Evolutionary conservation across 495 filamentous ascomycete genomes (phyloP).

Genomic region (Daldinia bambusicola): DNA sequence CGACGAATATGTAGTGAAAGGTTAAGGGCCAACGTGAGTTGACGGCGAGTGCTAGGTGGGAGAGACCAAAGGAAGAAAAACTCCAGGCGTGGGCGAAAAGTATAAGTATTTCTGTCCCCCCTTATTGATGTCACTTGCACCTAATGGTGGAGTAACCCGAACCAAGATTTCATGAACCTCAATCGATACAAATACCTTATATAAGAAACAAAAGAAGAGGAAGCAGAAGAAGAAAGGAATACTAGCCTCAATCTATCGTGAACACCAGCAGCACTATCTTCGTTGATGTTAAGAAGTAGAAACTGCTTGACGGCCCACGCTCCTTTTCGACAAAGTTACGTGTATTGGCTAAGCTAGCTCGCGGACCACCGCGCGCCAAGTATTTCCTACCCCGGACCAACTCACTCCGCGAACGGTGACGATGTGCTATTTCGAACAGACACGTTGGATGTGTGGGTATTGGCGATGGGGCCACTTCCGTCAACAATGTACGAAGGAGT

Average conservation of each 20-base stretch:
- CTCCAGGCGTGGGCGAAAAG: slow-evolving; percentile 35
- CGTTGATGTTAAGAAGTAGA: slow-evolving; percentile 34
- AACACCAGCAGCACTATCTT: slow-evolving; percentile 25
- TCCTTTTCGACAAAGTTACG: slow-evolving; percentile 20
- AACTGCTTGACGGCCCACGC: slow-evolving; percentile 17
- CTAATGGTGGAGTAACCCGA: slow-evolving; percentile 33
- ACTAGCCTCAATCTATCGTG: slow-evolving; percentile 14
- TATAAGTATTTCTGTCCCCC: slow-evolving; percentile 42
- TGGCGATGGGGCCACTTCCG: slow-evolving; percentile 97
- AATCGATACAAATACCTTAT: slow-evolving; percentile 8
- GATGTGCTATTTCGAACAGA: slow-evolving; percentile 75
- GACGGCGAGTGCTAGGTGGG: slow-evolving; percentile 38
- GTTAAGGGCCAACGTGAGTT: slow-evolving; percentile 43
- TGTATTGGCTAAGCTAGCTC: slow-evolving; percentile 36
- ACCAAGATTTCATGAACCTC: slow-evolving; percentile 22
- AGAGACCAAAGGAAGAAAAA: slow-evolving; percentile 12
- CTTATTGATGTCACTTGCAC: slow-evolving; percentile 33
- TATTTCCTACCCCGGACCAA: slow-evolving; percentile 19
- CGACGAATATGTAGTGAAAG: slow-evolving; percentile 47
- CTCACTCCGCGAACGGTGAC: slow-evolving; percentile 32
- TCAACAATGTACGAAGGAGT: slow-evolving; percentile 94
- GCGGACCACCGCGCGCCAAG: slow-evolving; percentile 16
- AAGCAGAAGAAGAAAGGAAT: neutral
- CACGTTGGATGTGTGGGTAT: slow-evolving; percentile 78
- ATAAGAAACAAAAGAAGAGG: neutral